Percentiles rank a stretch among this genome's conserved stretches.
Evolutionary conservation across 2,329 filamentous ascomycete species (phyloP).

Genomic region (Paracoccidioides lutzii): DNA sequence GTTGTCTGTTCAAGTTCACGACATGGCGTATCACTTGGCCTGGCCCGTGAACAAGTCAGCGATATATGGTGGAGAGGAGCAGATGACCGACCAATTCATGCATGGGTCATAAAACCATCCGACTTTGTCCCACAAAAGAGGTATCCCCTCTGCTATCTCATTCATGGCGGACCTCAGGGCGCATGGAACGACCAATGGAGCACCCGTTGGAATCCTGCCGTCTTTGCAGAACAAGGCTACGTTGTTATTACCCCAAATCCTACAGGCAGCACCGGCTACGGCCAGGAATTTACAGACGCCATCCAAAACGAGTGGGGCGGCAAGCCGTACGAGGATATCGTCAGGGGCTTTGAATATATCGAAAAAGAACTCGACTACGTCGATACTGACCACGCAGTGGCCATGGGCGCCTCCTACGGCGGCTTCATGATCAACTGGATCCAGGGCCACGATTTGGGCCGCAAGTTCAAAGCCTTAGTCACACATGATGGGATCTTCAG

Average conservation of each 20-base stretch:
- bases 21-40: constrained; percentile 28
- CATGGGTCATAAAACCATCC: constrained; percentile 37
- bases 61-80: constrained; percentile 37
- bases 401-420: constrained; percentile 44
- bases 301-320: constrained; percentile 43
- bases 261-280: constrained; percentile 46
- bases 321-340: constrained; percentile 43
- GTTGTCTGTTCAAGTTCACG: constrained; percentile 28
- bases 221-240: constrained; percentile 50
- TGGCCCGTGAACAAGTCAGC: constrained; percentile 30
- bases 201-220: constrained; percentile 41
- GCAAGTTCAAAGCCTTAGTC: constrained; percentile 45
- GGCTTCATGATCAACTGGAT: constrained; percentile 51
- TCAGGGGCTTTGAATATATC: constrained; percentile 41
- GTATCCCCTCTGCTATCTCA: constrained; percentile 43
- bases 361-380: constrained; percentile 39
- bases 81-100: constrained; percentile 31
- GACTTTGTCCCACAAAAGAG: constrained; percentile 33
- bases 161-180: constrained; percentile 41
- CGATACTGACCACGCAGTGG: constrained; percentile 41
- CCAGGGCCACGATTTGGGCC: constrained; percentile 40
- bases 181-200: constrained; percentile 45
- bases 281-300: constrained; percentile 40
- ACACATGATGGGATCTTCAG: constrained; percentile 41
- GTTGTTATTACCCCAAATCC: constrained; percentile 48